Evolutionary conservation across 345 rosid genomes (phyloP).

Genomic region (Aurinia saxatilis): DNA sequence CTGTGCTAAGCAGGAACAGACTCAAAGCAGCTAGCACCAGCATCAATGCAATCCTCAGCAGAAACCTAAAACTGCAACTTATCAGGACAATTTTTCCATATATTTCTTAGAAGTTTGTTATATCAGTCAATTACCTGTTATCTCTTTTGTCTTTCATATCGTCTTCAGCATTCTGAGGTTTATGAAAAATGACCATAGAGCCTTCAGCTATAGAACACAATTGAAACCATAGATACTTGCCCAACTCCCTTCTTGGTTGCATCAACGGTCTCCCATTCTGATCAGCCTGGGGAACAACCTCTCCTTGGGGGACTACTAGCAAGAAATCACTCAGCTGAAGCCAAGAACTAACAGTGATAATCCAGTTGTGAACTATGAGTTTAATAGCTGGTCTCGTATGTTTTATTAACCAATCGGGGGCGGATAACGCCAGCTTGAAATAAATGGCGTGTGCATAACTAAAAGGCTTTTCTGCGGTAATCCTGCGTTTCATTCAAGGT

Average conservation of each 20-base stretch:
- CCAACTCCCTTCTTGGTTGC: neutral
- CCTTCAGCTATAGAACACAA: conserved; percentile 9
- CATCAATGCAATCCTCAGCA: conserved; percentile 9
- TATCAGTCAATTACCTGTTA: neutral
- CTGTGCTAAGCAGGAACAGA: neutral
- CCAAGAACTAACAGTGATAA: conserved; percentile 11
- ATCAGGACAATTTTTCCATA: neutral
- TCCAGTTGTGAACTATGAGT: conserved; percentile 9
- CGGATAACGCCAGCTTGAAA: neutral
- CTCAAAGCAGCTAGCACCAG: conserved; percentile 16
- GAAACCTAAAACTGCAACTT: conserved; percentile 10
- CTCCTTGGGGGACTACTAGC: conserved; percentile 4
- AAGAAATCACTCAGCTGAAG: conserved; percentile 17
- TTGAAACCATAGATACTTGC: neutral
- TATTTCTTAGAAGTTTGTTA: neutral
- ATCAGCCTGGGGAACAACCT: neutral
- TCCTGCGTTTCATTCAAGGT: conserved; percentile 1
- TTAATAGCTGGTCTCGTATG: neutral
- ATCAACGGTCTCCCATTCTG: conserved; percentile 1
- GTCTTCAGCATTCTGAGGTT: conserved; percentile 11
- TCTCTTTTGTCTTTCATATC: neutral
- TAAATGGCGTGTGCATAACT: neutral
- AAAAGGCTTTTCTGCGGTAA: neutral
- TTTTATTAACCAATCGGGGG: neutral
- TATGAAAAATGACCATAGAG: neutral